Evolutionary conservation across 2,329 filamentous ascomycete species (phyloP).

Genomic region (Ophiostoma triangulosporum): DNA sequence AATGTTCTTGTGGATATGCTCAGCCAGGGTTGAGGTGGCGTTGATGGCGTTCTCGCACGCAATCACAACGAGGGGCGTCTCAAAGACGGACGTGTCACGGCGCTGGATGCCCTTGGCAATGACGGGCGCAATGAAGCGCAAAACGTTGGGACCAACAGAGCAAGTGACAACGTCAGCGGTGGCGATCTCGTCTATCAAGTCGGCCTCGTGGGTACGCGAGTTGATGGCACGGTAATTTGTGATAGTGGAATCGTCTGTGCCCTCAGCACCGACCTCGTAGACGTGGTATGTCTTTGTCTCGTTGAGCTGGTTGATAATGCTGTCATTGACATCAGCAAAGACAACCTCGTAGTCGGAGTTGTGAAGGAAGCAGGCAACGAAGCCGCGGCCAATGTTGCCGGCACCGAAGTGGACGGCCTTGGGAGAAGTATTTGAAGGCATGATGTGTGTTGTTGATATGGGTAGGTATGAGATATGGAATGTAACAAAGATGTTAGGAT

Average conservation of each 20-base stretch:
- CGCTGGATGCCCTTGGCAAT: conserved; percentile 88
- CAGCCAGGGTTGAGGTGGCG: conserved; percentile 76
- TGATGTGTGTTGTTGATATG: conserved; percentile 1
- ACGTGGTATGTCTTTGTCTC: conserved; percentile 68
- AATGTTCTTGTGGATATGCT: conserved; percentile 69
- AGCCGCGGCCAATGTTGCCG: conserved; percentile 76
- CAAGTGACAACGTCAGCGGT: conserved; percentile 88
- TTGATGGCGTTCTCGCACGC: conserved; percentile 97
- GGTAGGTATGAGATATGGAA: not conserved
- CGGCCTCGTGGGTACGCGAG: conserved; percentile 70
- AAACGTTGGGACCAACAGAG: conserved; percentile 89
- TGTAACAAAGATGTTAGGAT: not conserved
- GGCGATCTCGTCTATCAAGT: conserved; percentile 73
- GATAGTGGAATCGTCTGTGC: conserved; percentile 68
- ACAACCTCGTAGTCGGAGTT: conserved; percentile 91
- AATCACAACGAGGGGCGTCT: conserved; percentile 72
- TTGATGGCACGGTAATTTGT: conserved; percentile 96
- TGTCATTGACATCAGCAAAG: conserved; percentile 87
- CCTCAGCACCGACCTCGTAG: conserved; percentile 79
- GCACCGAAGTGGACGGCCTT: conserved; percentile 78
- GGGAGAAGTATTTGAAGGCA: conserved; percentile 23
- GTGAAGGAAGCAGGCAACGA: conserved; percentile 84
- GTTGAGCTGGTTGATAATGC: conserved; percentile 69
- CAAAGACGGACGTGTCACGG: conserved; percentile 43
- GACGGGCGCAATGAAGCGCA: conserved; percentile 89